Evolutionary conservation across 768 basidiomycete species (phyloP).

Genomic region (Scleroderma citrinum): DNA sequence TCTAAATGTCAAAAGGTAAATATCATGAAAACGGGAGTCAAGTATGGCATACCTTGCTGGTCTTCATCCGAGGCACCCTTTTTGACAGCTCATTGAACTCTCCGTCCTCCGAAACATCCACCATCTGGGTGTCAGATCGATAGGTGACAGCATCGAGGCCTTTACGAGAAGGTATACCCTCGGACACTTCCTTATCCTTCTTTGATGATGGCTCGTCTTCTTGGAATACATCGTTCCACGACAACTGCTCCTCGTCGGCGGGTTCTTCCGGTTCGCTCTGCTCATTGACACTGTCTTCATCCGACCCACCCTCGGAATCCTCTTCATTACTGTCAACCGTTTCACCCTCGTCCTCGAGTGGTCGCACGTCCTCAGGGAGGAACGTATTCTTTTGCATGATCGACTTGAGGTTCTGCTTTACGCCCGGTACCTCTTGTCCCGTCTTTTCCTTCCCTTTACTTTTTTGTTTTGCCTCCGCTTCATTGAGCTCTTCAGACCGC

Average conservation of each 20-base stretch:
- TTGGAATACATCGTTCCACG: neutral
- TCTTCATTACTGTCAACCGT: conserved; percentile 17
- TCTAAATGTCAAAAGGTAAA: conserved; percentile 38
- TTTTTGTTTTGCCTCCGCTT: conserved; percentile 43
- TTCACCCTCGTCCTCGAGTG: conserved; percentile 49
- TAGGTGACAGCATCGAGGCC: conserved; percentile 16
- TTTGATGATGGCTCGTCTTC: neutral
- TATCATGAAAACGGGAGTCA: neutral
- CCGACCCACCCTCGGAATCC: conserved; percentile 22
- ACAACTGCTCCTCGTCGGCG: conserved; percentile 30
- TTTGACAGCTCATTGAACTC: conserved; percentile 29
- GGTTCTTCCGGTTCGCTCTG: conserved; percentile 32
- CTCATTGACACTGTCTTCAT: conserved; percentile 6
- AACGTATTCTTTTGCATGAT: conserved; percentile 89
- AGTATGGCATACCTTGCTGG: conserved; percentile 64
- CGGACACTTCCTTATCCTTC: neutral
- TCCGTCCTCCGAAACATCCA: conserved; percentile 27
- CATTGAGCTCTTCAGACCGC: conserved; percentile 63
- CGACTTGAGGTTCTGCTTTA: conserved; percentile 80
- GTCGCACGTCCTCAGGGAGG: conserved; percentile 74
- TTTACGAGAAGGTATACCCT: conserved; percentile 5
- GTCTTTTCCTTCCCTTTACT: conserved; percentile 53
- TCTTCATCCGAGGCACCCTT: conserved; percentile 84
- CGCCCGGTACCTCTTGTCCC: conserved; percentile 44
- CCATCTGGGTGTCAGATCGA: conserved; percentile 16